Evolutionary conservation across 768 basidiomycete genomes (phyloP).

Genomic region (Lactarius akahatsu): DNA sequence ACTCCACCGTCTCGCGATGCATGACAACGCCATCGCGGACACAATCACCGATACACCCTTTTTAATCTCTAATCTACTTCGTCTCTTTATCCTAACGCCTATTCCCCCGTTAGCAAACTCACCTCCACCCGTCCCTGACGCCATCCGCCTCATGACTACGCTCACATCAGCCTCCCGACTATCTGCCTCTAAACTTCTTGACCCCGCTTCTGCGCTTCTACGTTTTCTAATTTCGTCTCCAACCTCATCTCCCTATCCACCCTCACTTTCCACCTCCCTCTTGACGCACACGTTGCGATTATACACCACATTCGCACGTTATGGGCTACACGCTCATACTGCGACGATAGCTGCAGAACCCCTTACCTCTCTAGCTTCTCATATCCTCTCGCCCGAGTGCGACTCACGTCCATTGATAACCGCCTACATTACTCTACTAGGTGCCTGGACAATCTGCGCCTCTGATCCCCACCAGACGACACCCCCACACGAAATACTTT

Average conservation of each 20-base stretch:
- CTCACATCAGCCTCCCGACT: constrained; percentile 66
- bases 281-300: constrained; percentile 58
- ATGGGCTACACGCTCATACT: constrained; percentile 74
- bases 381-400: constrained; percentile 43
- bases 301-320: constrained; percentile 65
- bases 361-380: constrained; percentile 51
- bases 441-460: constrained; percentile 78
- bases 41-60: constrained; percentile 51
- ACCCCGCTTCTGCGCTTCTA: constrained; percentile 62
- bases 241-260: constrained; percentile 41
- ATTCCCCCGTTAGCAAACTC: constrained; percentile 42
- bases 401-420: constrained; percentile 39
- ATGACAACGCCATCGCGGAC: constrained; percentile 53
- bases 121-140: constrained; percentile 43
- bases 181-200: constrained; percentile 58
- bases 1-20: constrained; percentile 58
- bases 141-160: constrained; percentile 55
- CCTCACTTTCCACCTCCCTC: constrained; percentile 44
- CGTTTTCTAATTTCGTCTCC: constrained; percentile 68
- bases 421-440: constrained; percentile 60
- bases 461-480: constrained; percentile 89
- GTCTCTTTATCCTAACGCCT: constrained; percentile 56
- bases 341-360: constrained; percentile 61
- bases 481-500: constrained; percentile 82
- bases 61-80: constrained; percentile 52